These are phyloP conservation scores for Actinomortierella wolfii DNA, from an alignment of 371 early-diverging fungal genomes.

Conservation along the genomic window DNA sequence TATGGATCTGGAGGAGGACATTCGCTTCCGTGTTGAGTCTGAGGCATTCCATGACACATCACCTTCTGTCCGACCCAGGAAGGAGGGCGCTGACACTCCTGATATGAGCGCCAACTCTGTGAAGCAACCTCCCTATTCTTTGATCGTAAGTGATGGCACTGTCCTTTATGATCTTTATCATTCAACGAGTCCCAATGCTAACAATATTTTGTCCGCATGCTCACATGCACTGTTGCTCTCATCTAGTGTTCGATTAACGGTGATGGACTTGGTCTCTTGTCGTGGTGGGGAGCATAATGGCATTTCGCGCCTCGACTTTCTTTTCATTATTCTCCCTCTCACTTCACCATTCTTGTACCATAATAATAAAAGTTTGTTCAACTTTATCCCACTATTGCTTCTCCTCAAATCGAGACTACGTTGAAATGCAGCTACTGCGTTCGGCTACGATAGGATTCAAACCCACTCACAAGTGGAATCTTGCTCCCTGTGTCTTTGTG, in stretches of 20 bases:
- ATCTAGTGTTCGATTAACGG: slow-evolving; percentile 69
- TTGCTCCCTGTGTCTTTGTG: too few relatives aligned
- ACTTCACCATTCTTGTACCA: too few relatives aligned
- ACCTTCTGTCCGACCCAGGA: slow-evolving; percentile 60
- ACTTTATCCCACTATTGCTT: too few relatives aligned
- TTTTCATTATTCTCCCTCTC: too few relatives aligned
- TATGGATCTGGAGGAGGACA: slow-evolving; percentile 81
- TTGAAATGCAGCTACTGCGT: too few relatives aligned
- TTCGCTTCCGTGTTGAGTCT: slow-evolving; percentile 78
- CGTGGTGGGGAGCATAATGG: slow-evolving; percentile 72
- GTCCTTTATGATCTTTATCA: not conserved
- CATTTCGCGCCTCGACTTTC: too few relatives aligned
- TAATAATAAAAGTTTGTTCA: too few relatives aligned
- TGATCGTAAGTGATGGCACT: slow-evolving; percentile 61
- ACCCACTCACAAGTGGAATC: too few relatives aligned
- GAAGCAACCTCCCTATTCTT: slow-evolving; percentile 63
- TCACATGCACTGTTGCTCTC: not conserved
- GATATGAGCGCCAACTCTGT: slow-evolving; percentile 62
- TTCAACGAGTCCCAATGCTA: not conserved
- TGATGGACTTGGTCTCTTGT: slow-evolving; percentile 74
- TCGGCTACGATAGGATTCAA: too few relatives aligned
- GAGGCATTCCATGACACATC: slow-evolving; percentile 82
- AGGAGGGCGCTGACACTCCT: slow-evolving; percentile 49
- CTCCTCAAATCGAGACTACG: too few relatives aligned
- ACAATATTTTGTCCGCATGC: not conserved